Conservation (phyloP, 768 basidiomycete species). For the Agrocybe praecox region DNA sequence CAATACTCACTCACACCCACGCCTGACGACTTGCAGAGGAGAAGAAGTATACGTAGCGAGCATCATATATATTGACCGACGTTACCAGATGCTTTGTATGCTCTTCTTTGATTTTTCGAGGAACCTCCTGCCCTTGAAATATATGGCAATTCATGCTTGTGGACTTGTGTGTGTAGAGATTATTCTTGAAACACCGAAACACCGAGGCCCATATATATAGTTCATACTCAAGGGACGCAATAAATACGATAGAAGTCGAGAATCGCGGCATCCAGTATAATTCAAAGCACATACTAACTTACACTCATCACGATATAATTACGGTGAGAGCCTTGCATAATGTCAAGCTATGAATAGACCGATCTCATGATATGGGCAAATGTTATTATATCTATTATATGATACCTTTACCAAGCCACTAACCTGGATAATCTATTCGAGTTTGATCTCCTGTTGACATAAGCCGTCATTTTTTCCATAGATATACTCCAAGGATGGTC, state of each 20-base stretch:
- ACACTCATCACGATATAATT: neutral
- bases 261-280: neutral
- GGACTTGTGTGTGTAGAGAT: neutral
- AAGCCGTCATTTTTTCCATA: too few relatives aligned
- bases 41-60: neutral
- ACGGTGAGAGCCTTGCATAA: neutral
- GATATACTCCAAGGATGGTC: too few relatives aligned
- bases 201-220: neutral
- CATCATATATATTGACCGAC: too few relatives aligned
- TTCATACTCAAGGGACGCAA: neutral
- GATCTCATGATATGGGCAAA: too few relatives aligned
- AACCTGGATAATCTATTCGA: too few relatives aligned
- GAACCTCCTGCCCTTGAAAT: neutral
- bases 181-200: neutral
- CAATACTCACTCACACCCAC: neutral
- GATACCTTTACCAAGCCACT: too few relatives aligned
- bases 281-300: neutral
- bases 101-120: neutral
- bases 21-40: neutral
- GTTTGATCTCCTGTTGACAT: too few relatives aligned
- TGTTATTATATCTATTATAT: too few relatives aligned
- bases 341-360: too few relatives aligned
- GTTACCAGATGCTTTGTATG: too few relatives aligned
- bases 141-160: too few relatives aligned
- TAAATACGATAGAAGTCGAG: neutral